A percentile compares a stretch with the other conserved stretches of the same genome.
Evolutionary conservation across 129 eudicot species (phyloP).

Genomic region (Deinandra increscens): DNA sequence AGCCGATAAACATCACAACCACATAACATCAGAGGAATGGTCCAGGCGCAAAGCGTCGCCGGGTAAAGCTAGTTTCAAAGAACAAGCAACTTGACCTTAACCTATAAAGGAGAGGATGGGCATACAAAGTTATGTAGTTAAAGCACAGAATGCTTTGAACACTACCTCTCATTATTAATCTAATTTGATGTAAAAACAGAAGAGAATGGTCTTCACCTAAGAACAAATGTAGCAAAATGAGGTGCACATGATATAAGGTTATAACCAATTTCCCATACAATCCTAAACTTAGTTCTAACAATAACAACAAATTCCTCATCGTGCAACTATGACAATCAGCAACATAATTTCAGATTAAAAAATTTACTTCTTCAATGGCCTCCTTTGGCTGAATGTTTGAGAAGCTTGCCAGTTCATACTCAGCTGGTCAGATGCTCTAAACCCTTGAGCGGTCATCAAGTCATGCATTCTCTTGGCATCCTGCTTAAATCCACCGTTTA

Average conservation of each 20-base stretch:
- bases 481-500: conserved; percentile 45
- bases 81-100: no score
- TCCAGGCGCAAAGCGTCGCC: no score
- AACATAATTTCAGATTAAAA: neutral
- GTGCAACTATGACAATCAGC: conserved; percentile 2
- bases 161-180: conserved; percentile 14
- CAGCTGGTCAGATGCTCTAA: conserved; percentile 28
- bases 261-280: conserved; percentile 15
- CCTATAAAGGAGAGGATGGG: no score
- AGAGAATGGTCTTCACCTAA: neutral
- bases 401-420: conserved; percentile 24
- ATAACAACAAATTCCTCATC: conserved; percentile 18
- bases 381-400: conserved; percentile 25
- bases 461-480: conserved; percentile 55
- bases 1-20: no score
- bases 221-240: conserved; percentile 10
- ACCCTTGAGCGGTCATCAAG: conserved; percentile 61
- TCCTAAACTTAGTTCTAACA: conserved; percentile 1
- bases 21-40: no score
- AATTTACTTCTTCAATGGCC: conserved; percentile 24
- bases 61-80: no score
- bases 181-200: conserved; percentile 9
- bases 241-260: conserved; percentile 10
- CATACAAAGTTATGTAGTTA: neutral
- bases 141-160: neutral